These are phyloP conservation scores for Mycotypha africana DNA, from an alignment of 371 early-diverging fungal species.

Conservation along the genomic window DNA sequence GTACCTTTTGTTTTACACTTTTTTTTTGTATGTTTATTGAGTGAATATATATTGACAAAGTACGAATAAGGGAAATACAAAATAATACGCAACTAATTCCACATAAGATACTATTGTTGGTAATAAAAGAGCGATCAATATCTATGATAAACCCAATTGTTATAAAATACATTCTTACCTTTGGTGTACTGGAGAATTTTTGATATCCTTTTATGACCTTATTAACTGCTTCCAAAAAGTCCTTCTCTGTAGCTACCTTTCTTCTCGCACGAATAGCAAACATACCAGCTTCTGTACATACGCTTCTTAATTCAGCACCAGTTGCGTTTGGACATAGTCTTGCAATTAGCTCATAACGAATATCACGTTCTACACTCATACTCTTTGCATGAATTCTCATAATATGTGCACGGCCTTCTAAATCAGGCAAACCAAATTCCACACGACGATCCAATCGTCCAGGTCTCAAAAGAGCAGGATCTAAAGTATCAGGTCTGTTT, in stretches of 20 bases:
- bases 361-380: conserved; percentile 99
- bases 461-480: conserved; percentile 96
- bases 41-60: too few relatives aligned
- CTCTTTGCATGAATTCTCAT: conserved; percentile 99
- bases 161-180: conserved; percentile 30
- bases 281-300: conserved; percentile 99
- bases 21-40: too few relatives aligned
- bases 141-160: background rate
- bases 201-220: conserved; percentile 99
- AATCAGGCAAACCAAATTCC: conserved; percentile 99
- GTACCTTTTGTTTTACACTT: too few relatives aligned
- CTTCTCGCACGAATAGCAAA: conserved; percentile 99
- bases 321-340: conserved; percentile 93
- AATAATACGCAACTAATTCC: conserved; percentile 41
- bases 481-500: conserved; percentile 98
- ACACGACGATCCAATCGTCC: conserved; percentile 99
- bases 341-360: conserved; percentile 96
- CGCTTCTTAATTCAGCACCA: conserved; percentile 99
- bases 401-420: conserved; percentile 96
- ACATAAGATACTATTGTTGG: conserved; percentile 43
- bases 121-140: background rate
- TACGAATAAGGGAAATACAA: background rate
- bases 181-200: conserved; percentile 95
- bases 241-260: conserved; percentile 99
- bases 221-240: conserved; percentile 99